These are phyloP conservation scores for Wickerhamomyces subpelliculosus DNA, from an alignment of 805 yeast species.

Conservation along the genomic window DNA sequence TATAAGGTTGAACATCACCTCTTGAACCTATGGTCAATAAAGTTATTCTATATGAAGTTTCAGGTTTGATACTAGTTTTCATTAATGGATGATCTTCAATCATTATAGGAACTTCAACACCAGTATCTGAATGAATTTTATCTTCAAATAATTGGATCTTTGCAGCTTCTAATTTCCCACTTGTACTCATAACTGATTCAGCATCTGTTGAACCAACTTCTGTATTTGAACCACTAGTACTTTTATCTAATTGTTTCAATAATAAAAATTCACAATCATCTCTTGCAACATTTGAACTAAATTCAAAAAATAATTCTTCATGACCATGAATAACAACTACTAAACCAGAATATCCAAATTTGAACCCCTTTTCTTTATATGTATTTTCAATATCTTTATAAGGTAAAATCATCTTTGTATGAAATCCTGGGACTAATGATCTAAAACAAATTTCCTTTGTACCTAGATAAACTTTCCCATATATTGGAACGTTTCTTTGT, in stretches of 20 bases:
- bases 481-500: conserved; percentile 65
- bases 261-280: conserved; percentile 65
- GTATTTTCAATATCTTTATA: conserved; percentile 64
- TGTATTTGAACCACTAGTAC: conserved; percentile 18
- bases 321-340: conserved; percentile 65
- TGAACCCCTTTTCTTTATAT: conserved; percentile 57
- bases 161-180: conserved; percentile 40
- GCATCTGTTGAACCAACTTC: conserved; percentile 4
- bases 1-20: conserved; percentile 96
- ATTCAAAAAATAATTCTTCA: conserved; percentile 74
- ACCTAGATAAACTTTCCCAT: conserved; percentile 79
- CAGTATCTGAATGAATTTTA: conserved; percentile 49
- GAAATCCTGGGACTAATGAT: conserved; percentile 69
- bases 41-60: conserved; percentile 50
- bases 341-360: conserved; percentile 66
- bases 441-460: conserved; percentile 67
- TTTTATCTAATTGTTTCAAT: conserved; percentile 41
- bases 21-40: conserved; percentile 88
- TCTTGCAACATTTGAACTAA: conserved; percentile 53
- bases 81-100: conserved; percentile 57
- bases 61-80: conserved; percentile 45
- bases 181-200: conserved; percentile 13
- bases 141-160: conserved; percentile 63
- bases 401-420: conserved; percentile 80
- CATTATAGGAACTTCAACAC: conserved; percentile 61